Conservation (phyloP, 257 asterid genomes). For the Solanum tacnaense region DNA sequence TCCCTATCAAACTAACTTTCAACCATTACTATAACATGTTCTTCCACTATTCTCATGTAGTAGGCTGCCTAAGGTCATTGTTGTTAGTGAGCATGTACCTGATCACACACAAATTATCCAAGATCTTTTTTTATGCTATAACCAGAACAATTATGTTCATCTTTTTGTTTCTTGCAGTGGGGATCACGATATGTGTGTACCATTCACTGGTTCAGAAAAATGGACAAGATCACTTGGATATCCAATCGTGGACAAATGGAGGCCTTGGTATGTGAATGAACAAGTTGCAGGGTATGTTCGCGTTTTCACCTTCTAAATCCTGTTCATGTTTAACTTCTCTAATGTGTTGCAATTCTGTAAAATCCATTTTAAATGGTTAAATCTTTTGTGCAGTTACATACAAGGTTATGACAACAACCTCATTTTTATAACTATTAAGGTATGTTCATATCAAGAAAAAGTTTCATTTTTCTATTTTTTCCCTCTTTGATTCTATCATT, state of each 20-base stretch:
- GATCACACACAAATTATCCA: neutral
- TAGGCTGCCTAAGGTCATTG: neutral
- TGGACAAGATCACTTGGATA: slow-evolving; percentile 91
- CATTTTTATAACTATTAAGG: slow-evolving; percentile 81
- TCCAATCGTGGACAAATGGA: slow-evolving; percentile 59
- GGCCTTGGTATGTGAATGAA: slow-evolving; percentile 61
- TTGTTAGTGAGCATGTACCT: neutral
- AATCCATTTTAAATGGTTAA: neutral
- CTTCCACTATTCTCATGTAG: neutral
- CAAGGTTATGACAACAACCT: slow-evolving; percentile 79
- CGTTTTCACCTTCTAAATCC: neutral
- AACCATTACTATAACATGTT: neutral
- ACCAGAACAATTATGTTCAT: neutral
- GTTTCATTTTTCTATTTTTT: neutral
- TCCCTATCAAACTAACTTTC: neutral
- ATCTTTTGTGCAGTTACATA: slow-evolving; percentile 33
- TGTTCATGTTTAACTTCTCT: neutral
- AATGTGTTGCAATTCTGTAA: neutral
- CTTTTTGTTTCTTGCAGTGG: slow-evolving; percentile 41
- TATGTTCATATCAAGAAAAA: slow-evolving; percentile 7
- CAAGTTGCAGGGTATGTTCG: slow-evolving; percentile 78
- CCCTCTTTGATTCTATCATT: neutral
- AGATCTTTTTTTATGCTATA: neutral
- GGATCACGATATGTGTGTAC: slow-evolving; percentile 98
- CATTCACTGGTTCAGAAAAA: slow-evolving; percentile 79